A percentile compares a stretch with the other conserved stretches of the same genome.
phyloP scores from a whole-genome alignment of 2,329 filamentous ascomycete genomes.

The Alternaria brassicae region DNA sequence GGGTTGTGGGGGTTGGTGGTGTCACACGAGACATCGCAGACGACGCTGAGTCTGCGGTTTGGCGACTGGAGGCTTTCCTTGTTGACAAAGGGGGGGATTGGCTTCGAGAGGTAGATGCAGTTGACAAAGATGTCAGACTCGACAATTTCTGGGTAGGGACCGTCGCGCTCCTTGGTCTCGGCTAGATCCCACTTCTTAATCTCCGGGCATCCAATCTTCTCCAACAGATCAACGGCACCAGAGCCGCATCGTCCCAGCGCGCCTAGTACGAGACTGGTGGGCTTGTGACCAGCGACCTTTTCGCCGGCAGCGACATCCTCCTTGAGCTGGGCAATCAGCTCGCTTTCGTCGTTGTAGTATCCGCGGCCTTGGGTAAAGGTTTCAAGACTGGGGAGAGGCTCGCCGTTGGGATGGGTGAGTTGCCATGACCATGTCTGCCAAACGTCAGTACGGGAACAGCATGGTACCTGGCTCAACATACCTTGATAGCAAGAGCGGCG shows the following conservation, averaged over 20 bases:
- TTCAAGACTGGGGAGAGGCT: slow-evolving; percentile 70
- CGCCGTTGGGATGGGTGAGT: slow-evolving; percentile 70
- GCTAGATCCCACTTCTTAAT: slow-evolving; percentile 79
- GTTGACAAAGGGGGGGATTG: slow-evolving; percentile 84
- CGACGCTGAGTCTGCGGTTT: slow-evolving; percentile 76
- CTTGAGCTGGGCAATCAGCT: slow-evolving; percentile 77
- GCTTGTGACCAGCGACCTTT: slow-evolving; percentile 70
- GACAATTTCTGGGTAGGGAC: slow-evolving; percentile 80
- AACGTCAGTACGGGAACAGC: slow-evolving; percentile 11
- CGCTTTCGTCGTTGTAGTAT: slow-evolving; percentile 75
- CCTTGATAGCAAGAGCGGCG: slow-evolving; percentile 55
- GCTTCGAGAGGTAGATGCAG: slow-evolving; percentile 77
- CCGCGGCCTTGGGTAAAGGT: slow-evolving; percentile 58
- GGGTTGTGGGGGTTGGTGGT: slow-evolving; percentile 75
- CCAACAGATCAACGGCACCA: slow-evolving; percentile 82
- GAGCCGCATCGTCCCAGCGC: slow-evolving; percentile 79
- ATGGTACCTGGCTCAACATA: slow-evolving; percentile 9
- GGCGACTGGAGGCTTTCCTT: slow-evolving; percentile 70
- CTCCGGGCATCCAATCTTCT: slow-evolving; percentile 73
- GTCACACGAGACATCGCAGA: slow-evolving; percentile 64
- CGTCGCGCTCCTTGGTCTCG: slow-evolving; percentile 70
- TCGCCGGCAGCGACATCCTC: slow-evolving; percentile 70
- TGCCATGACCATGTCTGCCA: slow-evolving; percentile 82
- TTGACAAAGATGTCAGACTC: slow-evolving; percentile 63
- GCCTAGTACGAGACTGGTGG: slow-evolving; percentile 83